phyloP scores from a whole-genome alignment of 352 stramenopile genomes.

The Aphanomyces invadans region DNA sequence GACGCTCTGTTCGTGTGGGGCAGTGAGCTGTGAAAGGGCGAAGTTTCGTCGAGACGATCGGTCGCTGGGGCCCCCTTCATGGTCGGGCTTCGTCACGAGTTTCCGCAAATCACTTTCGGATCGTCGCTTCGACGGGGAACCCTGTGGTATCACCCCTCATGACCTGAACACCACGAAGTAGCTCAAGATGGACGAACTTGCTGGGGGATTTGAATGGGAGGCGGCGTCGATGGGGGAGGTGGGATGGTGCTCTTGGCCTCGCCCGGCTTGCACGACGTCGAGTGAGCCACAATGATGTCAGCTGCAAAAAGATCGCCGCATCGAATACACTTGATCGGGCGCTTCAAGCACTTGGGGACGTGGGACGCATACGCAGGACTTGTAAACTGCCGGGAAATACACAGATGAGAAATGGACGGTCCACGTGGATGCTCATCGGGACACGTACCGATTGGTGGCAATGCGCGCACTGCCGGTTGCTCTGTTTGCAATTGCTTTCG shows the following conservation, averaged over 20 bases:
- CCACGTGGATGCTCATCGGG: too few relatives aligned
- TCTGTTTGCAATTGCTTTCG: constrained; percentile 61
- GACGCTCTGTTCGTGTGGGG: constrained; percentile 13
- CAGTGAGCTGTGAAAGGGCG: not conserved
- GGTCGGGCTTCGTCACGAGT: constrained; percentile 43
- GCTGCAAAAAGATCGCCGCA: constrained; percentile 70
- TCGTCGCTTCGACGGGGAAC: not conserved
- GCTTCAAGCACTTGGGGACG: constrained; percentile 53
- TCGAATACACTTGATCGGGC: constrained; percentile 76
- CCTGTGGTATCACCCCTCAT: not conserved
- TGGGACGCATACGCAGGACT: constrained; percentile 40
- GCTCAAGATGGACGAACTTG: too few relatives aligned
- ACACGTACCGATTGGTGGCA: constrained; percentile 49
- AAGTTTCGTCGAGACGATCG: not conserved
- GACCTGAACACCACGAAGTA: too few relatives aligned
- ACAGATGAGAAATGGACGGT: not conserved
- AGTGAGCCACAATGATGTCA: constrained; percentile 63
- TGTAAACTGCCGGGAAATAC: constrained; percentile 42
- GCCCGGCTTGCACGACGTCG: constrained; percentile 52
- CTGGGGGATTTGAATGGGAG: not conserved
- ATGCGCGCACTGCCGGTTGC: constrained; percentile 49
- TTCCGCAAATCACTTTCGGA: constrained; percentile 1
- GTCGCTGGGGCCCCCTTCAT: constrained; percentile 8
- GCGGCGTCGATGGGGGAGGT: constrained; percentile 9
- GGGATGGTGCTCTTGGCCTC: not conserved